Base-by-base conservation (phyloP, 371 early-diverging fungal genomes). In the Mucor saturninus region DNA sequence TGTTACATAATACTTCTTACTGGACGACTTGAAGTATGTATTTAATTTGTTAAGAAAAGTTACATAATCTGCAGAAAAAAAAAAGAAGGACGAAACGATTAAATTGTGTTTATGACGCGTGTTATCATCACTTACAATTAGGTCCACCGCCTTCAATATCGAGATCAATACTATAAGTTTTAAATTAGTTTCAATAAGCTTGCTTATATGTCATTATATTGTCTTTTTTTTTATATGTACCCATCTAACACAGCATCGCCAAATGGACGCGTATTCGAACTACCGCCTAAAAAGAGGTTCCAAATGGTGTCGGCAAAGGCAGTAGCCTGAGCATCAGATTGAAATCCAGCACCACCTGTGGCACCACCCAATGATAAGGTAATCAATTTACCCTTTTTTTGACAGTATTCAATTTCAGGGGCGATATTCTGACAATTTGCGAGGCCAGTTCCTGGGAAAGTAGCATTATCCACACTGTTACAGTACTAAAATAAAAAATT, bases 1-100 rank as follows among this genome's bases (percentile, higher is more conserved):
- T 0, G 91, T 82, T n/a, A 90, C 76, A 51, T 88, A 89, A 61
- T 90, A 91, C n/a, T 71, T 72, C 45, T 72, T 74, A 15, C 67
- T 64, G 35, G 61, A 37, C 7, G 61, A 28, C 2, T 56, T 45
- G 49, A 80, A 86, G 45, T 83, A 64, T 5, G 76, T 53, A 46
- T 79, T 76, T 21, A 87, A 69, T 54, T 73, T 67, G 39, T 71
- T 73, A 56, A 87, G 69, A 54, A 89, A 85, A 10, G 78, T 69
- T 0, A 74, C 60, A 59, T 89, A 92, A 5, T 87, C 90, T 80
- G 69, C 14, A 43, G 13, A 43, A 4, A 42, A 10, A 10, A n/a
- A 14, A 13, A 46, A 21, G 21, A n/a, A 21, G 8, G 46, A 21
- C 21, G 21, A 13, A 42, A 42, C 6, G 42, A 42, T n/a, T 13